These are phyloP conservation scores for Fusarium sp. DNA, from an alignment of 2,329 filamentous ascomycete genomes.

Conservation along the genomic window DNA sequence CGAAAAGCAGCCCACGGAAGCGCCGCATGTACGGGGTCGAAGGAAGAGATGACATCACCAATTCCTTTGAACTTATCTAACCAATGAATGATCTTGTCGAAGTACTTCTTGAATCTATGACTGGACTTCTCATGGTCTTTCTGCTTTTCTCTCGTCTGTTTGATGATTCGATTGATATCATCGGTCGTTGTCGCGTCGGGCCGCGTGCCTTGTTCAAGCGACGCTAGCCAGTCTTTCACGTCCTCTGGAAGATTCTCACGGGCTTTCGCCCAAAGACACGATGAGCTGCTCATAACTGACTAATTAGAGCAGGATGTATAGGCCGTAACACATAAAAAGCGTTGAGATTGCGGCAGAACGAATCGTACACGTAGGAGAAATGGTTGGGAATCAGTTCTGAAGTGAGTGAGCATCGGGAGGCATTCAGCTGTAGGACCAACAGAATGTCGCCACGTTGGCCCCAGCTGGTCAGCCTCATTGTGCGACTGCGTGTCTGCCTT, in stretches of 20 bases:
- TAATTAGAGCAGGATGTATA: no score
- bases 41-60: background rate
- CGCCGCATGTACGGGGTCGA: fast-evolving
- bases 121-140: fast-evolving
- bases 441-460: background rate
- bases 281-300: no score
- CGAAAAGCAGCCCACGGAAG: background rate
- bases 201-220: background rate
- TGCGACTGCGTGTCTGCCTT: background rate
- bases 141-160: no score
- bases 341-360: no score
- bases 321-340: no score
- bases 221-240: background rate
- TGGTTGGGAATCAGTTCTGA: no score
- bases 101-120: fast-evolving
- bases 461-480: background rate
- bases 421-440: background rate
- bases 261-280: fast-evolving
- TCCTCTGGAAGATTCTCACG: fast-evolving
- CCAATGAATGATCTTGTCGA: fast-evolving
- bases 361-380: no score
- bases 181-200: no score
- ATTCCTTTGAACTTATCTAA: background rate
- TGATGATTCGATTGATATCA: no score
- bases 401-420: no score